These are phyloP conservation scores for Sporopachydermia quercuum DNA, from an alignment of 805 yeast genomes.

Conservation along the genomic window DNA sequence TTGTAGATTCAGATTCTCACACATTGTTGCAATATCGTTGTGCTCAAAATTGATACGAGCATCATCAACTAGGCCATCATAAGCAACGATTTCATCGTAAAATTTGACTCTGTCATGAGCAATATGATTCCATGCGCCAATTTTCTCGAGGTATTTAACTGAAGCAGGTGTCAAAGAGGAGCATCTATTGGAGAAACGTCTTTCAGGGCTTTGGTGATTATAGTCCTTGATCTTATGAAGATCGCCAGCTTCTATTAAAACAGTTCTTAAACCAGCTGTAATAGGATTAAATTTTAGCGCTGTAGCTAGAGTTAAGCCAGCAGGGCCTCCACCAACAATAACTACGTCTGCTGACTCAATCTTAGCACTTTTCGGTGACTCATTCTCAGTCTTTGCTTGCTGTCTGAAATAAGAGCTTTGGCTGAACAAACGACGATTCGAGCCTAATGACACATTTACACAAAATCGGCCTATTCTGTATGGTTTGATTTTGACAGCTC, in stretches of 20 bases:
- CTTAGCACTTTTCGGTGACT: too few species aligned
- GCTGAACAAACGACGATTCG: too few species aligned
- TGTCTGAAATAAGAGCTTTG: too few species aligned
- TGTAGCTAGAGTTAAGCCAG: constrained; percentile 77
- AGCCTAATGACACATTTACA: too few species aligned
- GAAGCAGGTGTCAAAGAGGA: constrained; percentile 78
- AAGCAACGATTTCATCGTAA: constrained; percentile 71
- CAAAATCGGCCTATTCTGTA: too few species aligned
- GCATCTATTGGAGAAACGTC: constrained; percentile 59
- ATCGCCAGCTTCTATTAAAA: constrained; percentile 60
- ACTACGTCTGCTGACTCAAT: constrained; percentile 44
- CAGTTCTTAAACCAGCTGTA: constrained; percentile 43
- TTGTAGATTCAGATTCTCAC: constrained; percentile 77
- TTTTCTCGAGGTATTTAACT: constrained; percentile 43
- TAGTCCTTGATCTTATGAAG: constrained; percentile 38
- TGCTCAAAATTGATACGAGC: constrained; percentile 62
- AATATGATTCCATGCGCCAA: constrained; percentile 67
- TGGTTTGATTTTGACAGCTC: too few species aligned
- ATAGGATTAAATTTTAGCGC: constrained; percentile 54
- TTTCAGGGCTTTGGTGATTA: constrained; percentile 23
- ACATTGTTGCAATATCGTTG: constrained; percentile 64
- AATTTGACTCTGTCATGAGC: constrained; percentile 57
- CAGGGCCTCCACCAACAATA: constrained; percentile 95
- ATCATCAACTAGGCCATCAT: constrained; percentile 63
- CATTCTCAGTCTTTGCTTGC: too few species aligned